Percentiles rank a stretch among this genome's conserved stretches.
These are phyloP conservation scores for Mortierella sp. DNA, from an alignment of 371 early-diverging fungal genomes.

Conservation along the genomic window DNA sequence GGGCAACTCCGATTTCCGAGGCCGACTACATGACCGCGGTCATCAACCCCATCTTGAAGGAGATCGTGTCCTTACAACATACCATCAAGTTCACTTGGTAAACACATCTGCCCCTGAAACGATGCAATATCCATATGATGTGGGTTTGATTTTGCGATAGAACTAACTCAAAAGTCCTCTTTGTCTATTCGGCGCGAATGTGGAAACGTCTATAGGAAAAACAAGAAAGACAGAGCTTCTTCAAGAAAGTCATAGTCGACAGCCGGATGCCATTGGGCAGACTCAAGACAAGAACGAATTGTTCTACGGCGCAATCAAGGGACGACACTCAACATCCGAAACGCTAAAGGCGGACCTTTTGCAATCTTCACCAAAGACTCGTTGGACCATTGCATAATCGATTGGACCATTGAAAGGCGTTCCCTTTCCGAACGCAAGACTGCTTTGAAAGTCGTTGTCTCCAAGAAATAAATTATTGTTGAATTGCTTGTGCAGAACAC, in stretches of 20 bases:
- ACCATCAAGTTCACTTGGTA: conserved; percentile 14
- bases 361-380: not conserved
- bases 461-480: too few relatives aligned
- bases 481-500: too few relatives aligned
- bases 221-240: too few relatives aligned
- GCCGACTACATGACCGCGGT: not conserved
- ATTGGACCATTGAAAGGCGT: too few relatives aligned
- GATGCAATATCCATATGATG: too few relatives aligned
- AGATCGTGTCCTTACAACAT: conserved; percentile 2
- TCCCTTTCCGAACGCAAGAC: too few relatives aligned
- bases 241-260: too few relatives aligned
- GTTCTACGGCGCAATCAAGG: not conserved
- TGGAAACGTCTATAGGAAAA: too few relatives aligned
- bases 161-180: not conserved
- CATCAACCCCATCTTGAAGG: not conserved
- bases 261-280: not conserved
- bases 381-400: not conserved
- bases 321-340: not conserved
- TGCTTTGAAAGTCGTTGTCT: too few relatives aligned
- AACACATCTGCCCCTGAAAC: too few relatives aligned
- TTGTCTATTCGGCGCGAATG: not conserved
- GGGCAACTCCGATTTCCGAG: not conserved
- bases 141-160: not conserved
- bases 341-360: not conserved
- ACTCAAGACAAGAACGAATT: not conserved